Percentiles rank a stretch among this genome's conserved stretches.
Conservation (phyloP, 2,329 filamentous ascomycete species). For the Colletotrichum nymphaeae region DNA sequence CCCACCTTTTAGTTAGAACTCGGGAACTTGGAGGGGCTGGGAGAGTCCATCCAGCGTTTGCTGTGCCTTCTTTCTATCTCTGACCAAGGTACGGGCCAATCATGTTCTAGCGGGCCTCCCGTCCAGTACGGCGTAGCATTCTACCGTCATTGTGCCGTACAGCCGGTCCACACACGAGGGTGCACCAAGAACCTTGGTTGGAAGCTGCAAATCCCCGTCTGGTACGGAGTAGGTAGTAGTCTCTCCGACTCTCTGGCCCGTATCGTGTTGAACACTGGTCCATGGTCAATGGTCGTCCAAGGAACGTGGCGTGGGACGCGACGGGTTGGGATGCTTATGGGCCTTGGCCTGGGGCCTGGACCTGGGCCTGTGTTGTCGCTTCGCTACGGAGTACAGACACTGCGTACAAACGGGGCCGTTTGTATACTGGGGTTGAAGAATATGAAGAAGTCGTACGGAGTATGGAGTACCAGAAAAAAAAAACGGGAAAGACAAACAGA, state of each 20-base stretch:
- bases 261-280: neutral
- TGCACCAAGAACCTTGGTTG: neutral
- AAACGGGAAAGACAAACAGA: neutral
- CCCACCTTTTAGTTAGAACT: neutral
- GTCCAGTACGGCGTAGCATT: neutral
- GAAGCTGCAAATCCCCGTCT: neutral
- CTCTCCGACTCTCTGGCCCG: too few relatives aligned
- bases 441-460: neutral
- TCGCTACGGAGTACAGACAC: neutral
- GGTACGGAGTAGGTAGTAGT: neutral
- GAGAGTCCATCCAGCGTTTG: conserved; percentile 1
- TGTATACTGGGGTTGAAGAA: neutral
- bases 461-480: neutral
- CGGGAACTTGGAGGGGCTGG: neutral
- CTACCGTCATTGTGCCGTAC: conserved; percentile 14
- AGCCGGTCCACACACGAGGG: conserved; percentile 22
- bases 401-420: neutral
- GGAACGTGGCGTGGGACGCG: neutral
- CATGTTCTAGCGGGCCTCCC: neutral
- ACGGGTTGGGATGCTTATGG: neutral
- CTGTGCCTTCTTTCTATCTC: neutral
- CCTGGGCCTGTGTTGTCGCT: neutral
- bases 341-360: neutral
- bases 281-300: neutral
- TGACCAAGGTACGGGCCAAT: conserved; percentile 12